Percentiles rank a stretch among this genome's conserved stretches.
Evolutionary conservation across 179 eudicot genomes (phyloP).

Genomic region (Silene coronaria): DNA sequence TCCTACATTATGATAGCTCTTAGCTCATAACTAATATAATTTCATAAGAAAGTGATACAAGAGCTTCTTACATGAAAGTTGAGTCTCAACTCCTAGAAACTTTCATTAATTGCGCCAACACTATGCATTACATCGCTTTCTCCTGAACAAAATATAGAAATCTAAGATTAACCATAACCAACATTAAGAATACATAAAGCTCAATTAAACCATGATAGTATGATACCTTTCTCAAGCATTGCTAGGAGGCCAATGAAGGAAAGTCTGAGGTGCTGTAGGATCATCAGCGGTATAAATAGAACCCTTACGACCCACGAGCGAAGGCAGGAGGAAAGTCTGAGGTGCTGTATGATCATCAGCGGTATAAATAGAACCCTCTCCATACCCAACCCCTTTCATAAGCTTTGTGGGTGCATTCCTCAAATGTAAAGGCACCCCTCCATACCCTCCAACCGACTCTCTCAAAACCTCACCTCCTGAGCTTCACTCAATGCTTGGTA

Average conservation of each 20-base stretch:
- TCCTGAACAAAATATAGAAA: too few species aligned
- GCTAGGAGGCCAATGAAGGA: slow-evolving; percentile 57
- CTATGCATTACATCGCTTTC: too few species aligned
- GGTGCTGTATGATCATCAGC: slow-evolving; percentile 52
- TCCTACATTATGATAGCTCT: too few species aligned
- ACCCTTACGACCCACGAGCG: slow-evolving; percentile 62
- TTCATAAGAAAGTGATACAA: slow-evolving; percentile 7
- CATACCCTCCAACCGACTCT: slow-evolving; percentile 78
- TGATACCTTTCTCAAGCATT: slow-evolving; percentile 20
- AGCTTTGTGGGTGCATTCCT: slow-evolving; percentile 81
- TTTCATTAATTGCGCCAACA: not conserved
- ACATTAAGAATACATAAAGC: not conserved
- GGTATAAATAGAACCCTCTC: slow-evolving; percentile 61
- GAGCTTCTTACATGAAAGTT: not conserved
- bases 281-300: slow-evolving; percentile 68
- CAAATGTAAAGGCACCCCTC: slow-evolving; percentile 74
- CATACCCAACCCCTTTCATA: slow-evolving; percentile 73
- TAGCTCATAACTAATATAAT: too few species aligned
- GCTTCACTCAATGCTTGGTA: slow-evolving; percentile 59
- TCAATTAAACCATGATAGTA: slow-evolving; percentile 6
- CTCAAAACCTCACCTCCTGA: slow-evolving; percentile 43
- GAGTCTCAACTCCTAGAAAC: not conserved
- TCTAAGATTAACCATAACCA: too few species aligned
- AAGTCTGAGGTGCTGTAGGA: slow-evolving; percentile 47
- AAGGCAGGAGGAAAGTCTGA: slow-evolving; percentile 59